A percentile compares a stretch with the other conserved stretches of the same genome.
These are phyloP conservation scores for Stephania cephalantha DNA, from an alignment of 164 flowering plant species.

Conservation along the genomic window DNA sequence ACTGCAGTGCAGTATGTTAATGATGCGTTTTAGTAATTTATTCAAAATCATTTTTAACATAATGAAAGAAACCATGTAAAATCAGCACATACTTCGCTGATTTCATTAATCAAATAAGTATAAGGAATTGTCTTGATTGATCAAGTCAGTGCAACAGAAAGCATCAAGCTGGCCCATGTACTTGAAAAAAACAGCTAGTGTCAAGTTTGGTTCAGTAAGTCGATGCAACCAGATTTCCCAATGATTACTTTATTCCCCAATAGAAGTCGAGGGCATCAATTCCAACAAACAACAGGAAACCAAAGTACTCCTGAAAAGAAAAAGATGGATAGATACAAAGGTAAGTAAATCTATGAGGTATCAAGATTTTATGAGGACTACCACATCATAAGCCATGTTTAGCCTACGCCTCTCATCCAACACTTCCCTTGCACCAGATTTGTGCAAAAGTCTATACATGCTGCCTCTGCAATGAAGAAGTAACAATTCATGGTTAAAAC, in stretches of 20 bases:
- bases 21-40: too few relatives aligned
- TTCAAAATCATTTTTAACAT: too few relatives aligned
- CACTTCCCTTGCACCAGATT: conserved; percentile 70
- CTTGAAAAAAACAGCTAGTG: too few relatives aligned
- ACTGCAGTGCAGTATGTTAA: too few relatives aligned
- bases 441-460: conserved; percentile 83
- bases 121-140: not conserved
- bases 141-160: too few relatives aligned
- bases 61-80: too few relatives aligned
- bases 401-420: conserved; percentile 89
- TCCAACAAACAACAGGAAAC: not conserved
- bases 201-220: too few relatives aligned
- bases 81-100: not conserved
- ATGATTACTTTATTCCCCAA: not conserved
- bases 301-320: not conserved
- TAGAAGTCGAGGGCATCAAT: not conserved
- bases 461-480: conserved; percentile 70
- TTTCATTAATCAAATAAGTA: not conserved
- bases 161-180: too few relatives aligned
- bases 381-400: conserved; percentile 97
- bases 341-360: too few relatives aligned
- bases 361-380: conserved; percentile 22
- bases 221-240: not conserved
- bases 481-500: not conserved
- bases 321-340: not conserved